Conservation (phyloP, 805 yeast genomes). For the Hanseniaspora osmophila region DNA sequence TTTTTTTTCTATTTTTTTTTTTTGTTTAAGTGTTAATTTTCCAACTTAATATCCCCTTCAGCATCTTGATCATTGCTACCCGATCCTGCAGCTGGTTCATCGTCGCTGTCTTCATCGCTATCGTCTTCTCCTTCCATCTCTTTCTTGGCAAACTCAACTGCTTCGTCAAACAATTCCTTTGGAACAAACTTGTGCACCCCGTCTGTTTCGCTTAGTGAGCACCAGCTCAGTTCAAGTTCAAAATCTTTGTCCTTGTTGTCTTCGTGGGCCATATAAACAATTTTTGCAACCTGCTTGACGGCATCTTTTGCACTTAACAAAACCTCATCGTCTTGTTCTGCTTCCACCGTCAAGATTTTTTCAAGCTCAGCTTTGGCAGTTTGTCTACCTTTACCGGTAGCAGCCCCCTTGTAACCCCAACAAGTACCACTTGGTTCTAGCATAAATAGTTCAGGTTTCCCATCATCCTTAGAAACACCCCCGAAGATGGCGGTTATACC, state of each 20-base stretch:
- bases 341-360: slow-evolving; percentile 37
- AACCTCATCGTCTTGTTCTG: slow-evolving; percentile 35
- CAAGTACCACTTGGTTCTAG: slow-evolving; percentile 92
- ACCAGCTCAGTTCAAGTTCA: slow-evolving; percentile 91
- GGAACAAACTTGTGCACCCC: slow-evolving; percentile 76
- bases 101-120: slow-evolving; percentile 12
- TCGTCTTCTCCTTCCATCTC: slow-evolving; percentile 35
- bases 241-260: slow-evolving; percentile 95
- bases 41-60: slow-evolving; percentile 10
- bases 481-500: slow-evolving; percentile 89
- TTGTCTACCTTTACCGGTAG: slow-evolving; percentile 97
- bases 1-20: neutral
- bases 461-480: slow-evolving; percentile 70
- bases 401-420: slow-evolving; percentile 97
- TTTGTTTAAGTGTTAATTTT: slow-evolving; percentile 1
- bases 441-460: slow-evolving; percentile 79
- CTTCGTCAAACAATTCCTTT: slow-evolving; percentile 65
- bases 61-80: slow-evolving; percentile 11
- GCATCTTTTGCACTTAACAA: slow-evolving; percentile 61
- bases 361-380: slow-evolving; percentile 95
- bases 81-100: slow-evolving; percentile 12
- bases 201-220: slow-evolving; percentile 55
- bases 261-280: slow-evolving; percentile 88
- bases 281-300: slow-evolving; percentile 84
- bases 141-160: slow-evolving; percentile 68